Percentiles rank a stretch among this genome's conserved stretches.
Evolutionary conservation across 495 filamentous ascomycete species (phyloP).

Genomic region (Cercophora sp.): DNA sequence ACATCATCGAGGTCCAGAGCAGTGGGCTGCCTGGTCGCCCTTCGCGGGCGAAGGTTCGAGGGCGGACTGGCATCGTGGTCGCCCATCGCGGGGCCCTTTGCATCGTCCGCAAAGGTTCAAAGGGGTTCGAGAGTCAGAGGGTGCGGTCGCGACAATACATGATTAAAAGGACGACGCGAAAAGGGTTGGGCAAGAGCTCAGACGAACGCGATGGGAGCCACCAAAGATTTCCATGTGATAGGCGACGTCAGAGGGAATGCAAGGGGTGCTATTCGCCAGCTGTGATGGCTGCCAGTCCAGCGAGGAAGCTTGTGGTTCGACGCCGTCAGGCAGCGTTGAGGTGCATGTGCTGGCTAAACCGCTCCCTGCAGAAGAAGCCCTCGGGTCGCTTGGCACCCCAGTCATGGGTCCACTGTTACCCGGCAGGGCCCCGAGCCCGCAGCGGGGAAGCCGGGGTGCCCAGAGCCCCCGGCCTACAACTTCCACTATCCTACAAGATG

Average conservation of each 20-base stretch:
- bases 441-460: not conserved
- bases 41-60: conserved; percentile 18
- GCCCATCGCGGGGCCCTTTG: conserved; percentile 21
- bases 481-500: too few relatives aligned
- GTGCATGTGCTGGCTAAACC: not conserved
- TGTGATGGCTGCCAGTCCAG: not conserved
- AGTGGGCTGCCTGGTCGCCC: conserved; percentile 17
- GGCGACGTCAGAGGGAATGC: conserved; percentile 13
- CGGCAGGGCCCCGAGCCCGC: not conserved
- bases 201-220: not conserved
- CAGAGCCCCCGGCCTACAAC: not conserved
- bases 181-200: not conserved
- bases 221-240: conserved; percentile 12
- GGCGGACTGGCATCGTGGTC: conserved; percentile 26
- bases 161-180: not conserved
- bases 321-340: not conserved
- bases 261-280: conserved; percentile 9
- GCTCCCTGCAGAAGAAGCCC: not conserved
- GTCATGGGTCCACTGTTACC: not conserved
- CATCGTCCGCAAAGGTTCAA: conserved; percentile 10
- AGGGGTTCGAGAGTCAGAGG: not conserved
- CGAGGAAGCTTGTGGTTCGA: not conserved
- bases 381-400: not conserved
- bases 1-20: conserved; percentile 11
- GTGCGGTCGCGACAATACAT: conserved; percentile 7